Conservation (phyloP, 345 rosid species). For the Populus simonii region DNA sequence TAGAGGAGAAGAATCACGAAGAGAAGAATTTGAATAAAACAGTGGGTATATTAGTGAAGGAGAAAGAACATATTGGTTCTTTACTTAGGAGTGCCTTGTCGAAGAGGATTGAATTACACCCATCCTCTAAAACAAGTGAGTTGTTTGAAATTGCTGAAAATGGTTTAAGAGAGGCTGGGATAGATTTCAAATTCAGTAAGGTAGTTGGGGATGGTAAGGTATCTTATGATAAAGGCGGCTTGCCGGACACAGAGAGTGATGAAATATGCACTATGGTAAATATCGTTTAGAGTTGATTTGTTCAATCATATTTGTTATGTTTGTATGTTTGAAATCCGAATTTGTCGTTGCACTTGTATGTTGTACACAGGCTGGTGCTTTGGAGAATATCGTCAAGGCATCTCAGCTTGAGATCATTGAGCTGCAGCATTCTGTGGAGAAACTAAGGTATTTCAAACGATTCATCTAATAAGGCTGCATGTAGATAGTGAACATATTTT, state of each 20-base stretch:
- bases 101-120: constrained; percentile 51
- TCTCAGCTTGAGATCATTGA: constrained; percentile 87
- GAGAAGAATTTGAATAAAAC: constrained; percentile 69
- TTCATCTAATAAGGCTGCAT: constrained; percentile 4
- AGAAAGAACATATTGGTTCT: constrained; percentile 87
- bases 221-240: constrained; percentile 29
- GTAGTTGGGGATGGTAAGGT: constrained; percentile 37
- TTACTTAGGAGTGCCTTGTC: constrained; percentile 87
- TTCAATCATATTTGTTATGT: neutral
- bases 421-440: constrained; percentile 68
- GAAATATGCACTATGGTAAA: constrained; percentile 82
- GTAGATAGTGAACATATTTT: neutral
- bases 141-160: constrained; percentile 82
- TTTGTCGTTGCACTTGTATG: constrained; percentile 5
- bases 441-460: constrained; percentile 55
- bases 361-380: constrained; percentile 73
- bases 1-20: constrained; percentile 63
- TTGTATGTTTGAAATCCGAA: constrained; percentile 6
- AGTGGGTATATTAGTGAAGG: constrained; percentile 60
- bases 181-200: constrained; percentile 59
- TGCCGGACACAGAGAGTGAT: constrained; percentile 53
- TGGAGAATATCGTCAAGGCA: constrained; percentile 88
- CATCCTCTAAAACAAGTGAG: constrained; percentile 57
- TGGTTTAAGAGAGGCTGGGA: constrained; percentile 75
- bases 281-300: constrained; percentile 10